Evolutionary conservation across 371 early-diverging fungal species (phyloP), one percentile per base, ranked within the genome.

Genomic region (Mucor sp.): DNA sequence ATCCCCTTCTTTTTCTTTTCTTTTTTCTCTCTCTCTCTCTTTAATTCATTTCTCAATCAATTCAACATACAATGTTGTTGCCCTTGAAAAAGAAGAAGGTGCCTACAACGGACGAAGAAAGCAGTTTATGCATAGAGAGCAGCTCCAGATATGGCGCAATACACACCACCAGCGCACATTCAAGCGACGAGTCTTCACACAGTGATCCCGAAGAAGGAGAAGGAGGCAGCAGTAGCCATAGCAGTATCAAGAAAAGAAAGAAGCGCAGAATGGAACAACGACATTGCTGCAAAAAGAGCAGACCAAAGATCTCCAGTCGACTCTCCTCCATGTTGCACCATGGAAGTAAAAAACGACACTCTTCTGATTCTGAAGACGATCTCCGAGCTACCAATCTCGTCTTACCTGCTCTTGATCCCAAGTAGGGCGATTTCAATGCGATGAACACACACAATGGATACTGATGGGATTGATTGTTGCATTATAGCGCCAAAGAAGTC

Each of bases 361-460:
- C 48, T 62, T 48, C 48, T 62, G 48, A 44, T 27, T 55, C 41
- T 21, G 62, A 62, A 7, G 65, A 65, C 4, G 50, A 65, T 14
- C 58, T 58, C 19, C 39, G 37, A 47, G 33, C 44, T n/a, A 44
- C 62, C 3, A 50, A 82, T 37, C 67, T 80, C 30, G 79, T 82
- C 23, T 66, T 82, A 43, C 76, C 80, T 14, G 63, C 69, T 21
- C 64, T 74, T 30, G 74, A 74, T 53, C 74, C 69, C 63, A 74
- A 58, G 74, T 74, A 69, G 23, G n/a, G 14, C 12, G 6, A 35
- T 37, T 37, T 37, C 37, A 37, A 37, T 19, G 44, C 19, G 19
- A 44, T 7, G n/a, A 4, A 30, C 6, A 19, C 6, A 19, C n/a
- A 0, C 44, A 44, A 44, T 7, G 8, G 19, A n/a, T 19, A 19